Conservation (phyloP, 2,329 filamentous ascomycete species). For the Bertia moriformis region DNA sequence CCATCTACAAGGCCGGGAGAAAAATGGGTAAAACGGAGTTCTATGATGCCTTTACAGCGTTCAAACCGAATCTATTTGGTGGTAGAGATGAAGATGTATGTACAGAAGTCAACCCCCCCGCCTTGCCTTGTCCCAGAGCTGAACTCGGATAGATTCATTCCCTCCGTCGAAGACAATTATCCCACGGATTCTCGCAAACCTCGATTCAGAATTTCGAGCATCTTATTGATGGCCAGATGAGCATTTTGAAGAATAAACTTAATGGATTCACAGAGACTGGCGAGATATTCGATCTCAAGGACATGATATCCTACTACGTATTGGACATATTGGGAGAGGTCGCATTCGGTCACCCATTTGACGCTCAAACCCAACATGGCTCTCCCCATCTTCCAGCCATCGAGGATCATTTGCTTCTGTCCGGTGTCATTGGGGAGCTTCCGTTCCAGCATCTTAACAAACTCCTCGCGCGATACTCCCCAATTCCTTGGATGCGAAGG, state of each 20-base stretch:
- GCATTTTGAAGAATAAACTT: not conserved
- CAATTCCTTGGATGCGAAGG: not conserved
- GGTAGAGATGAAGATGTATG: constrained; percentile 2
- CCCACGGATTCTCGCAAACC: constrained; percentile 1
- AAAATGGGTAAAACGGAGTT: constrained; percentile 5
- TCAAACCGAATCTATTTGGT: constrained; percentile 5
- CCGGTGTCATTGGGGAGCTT: not conserved
- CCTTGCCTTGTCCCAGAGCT: not conserved
- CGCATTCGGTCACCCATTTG: not conserved
- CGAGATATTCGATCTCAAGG: not conserved
- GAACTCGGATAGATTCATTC: constrained; percentile 1
- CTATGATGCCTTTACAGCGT: constrained; percentile 5
- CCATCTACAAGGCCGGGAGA: constrained; percentile 4
- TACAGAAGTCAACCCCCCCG: not conserved
- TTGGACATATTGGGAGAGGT: not conserved
- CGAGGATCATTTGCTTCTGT: not conserved
- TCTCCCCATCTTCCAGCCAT: not conserved
- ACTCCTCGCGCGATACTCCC: not conserved
- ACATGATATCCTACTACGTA: not conserved
- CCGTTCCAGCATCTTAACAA: not conserved
- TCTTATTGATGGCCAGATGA: constrained; percentile 1
- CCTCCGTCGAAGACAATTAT: constrained; percentile 1
- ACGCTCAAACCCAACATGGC: not conserved
- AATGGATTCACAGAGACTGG: not conserved
- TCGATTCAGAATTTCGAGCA: constrained; percentile 1